Conservation (phyloP, 1,139 yeast species). For the Kodamaea ohmeri region DNA sequence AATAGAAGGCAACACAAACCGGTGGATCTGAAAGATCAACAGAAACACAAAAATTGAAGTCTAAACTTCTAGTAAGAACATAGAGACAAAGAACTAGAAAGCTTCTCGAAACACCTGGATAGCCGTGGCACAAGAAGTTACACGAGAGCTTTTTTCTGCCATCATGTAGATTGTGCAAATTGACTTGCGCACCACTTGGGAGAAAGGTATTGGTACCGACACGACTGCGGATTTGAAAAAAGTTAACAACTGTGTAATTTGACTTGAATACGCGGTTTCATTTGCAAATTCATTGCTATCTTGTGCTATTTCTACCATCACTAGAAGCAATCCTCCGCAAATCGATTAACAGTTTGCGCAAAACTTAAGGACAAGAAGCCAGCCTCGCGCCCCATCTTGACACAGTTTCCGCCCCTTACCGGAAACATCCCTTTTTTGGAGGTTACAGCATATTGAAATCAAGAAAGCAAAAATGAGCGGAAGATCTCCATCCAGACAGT, state of each 20-base stretch:
- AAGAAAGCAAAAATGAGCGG: constrained; percentile 40
- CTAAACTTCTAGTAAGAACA: no score
- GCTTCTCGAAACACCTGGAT: no score
- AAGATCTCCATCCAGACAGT: constrained; percentile 68
- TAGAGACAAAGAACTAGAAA: no score
- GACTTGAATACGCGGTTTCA: constrained; percentile 1
- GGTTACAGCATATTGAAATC: background rate
- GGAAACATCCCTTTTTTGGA: constrained; percentile 1
- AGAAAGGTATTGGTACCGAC: background rate
- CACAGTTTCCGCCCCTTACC: constrained; percentile 4
- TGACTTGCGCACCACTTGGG: background rate
- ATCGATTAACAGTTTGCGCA: background rate
- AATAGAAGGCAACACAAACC: no score
- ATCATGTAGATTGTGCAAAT: background rate
- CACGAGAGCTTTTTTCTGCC: background rate
- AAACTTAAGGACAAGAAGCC: background rate
- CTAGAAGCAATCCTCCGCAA: background rate
- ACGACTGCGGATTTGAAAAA: constrained; percentile 2
- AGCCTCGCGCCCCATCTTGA: background rate
- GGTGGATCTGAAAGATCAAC: no score
- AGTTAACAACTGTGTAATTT: constrained; percentile 5
- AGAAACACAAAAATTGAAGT: no score
- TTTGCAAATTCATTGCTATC: background rate
- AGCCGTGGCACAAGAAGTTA: no score
- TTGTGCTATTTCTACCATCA: background rate